Evolutionary conservation across 202 grass and related monocot genomes (phyloP).

Genomic region (Carex arenaria): DNA sequence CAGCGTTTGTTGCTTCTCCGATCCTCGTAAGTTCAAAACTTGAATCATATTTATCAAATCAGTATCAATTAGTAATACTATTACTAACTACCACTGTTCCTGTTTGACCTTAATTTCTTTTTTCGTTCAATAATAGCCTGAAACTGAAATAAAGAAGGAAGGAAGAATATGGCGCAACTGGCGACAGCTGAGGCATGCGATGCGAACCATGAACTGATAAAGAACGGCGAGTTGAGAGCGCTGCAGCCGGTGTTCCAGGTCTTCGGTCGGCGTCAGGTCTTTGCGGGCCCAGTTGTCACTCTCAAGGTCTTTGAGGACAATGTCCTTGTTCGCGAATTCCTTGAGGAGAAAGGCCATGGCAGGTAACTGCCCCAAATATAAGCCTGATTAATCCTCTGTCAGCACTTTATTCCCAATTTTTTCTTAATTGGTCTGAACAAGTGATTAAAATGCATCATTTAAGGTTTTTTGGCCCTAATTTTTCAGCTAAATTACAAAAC

Average conservation of each 20-base stretch:
- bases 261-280: constrained; percentile 47
- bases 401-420: background rate
- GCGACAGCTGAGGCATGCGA: constrained; percentile 66
- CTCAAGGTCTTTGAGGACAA: constrained; percentile 80
- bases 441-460: background rate
- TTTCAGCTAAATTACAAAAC: background rate
- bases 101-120: background rate
- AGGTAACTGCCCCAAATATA: constrained; percentile 19
- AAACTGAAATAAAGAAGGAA: background rate
- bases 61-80: background rate
- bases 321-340: constrained; percentile 55
- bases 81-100: background rate
- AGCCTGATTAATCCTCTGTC: background rate
- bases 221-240: constrained; percentile 48
- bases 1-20: too few relatives aligned
- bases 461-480: background rate
- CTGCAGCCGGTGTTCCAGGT: constrained; percentile 52
- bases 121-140: background rate
- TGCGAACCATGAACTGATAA: constrained; percentile 42
- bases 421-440: background rate
- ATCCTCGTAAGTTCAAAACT: background rate
- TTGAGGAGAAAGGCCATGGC: constrained; percentile 59
- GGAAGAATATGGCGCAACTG: constrained; percentile 39
- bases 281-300: constrained; percentile 50
- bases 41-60: background rate